Percentiles rank a stretch among this genome's conserved stretches.
phyloP scores from a whole-genome alignment of 2,329 filamentous ascomycete species.

The Xylariales sp. region DNA sequence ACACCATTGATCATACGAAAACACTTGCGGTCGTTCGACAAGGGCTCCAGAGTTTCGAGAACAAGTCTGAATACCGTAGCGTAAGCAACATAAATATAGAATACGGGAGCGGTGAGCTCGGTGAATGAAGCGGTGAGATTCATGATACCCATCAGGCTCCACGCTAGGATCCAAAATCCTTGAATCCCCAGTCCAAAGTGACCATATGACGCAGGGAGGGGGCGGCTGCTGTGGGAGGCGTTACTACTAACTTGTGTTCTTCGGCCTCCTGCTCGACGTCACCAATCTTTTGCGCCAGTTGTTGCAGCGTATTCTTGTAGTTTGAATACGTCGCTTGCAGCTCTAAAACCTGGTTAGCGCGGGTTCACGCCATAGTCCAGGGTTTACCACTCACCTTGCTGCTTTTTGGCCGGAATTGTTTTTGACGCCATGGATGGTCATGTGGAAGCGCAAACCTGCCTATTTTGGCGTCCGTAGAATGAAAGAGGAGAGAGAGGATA shows the following conservation, averaged over 20 bases:
- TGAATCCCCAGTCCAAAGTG: constrained; percentile 23
- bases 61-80: constrained; percentile 75
- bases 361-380: constrained; percentile 3
- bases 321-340: constrained; percentile 83
- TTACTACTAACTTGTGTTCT: constrained; percentile 89
- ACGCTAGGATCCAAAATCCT: constrained; percentile 40
- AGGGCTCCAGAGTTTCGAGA: constrained; percentile 86
- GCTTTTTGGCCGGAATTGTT: constrained; percentile 73
- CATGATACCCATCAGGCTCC: constrained; percentile 39
- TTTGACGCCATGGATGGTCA: constrained; percentile 58
- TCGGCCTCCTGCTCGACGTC: constrained; percentile 97
- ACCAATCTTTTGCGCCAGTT: constrained; percentile 94
- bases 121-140: constrained; percentile 47
- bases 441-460: not conserved
- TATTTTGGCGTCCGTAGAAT: constrained; percentile 5
- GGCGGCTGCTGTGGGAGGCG: constrained; percentile 26
- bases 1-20: constrained; percentile 99
- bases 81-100: constrained; percentile 42
- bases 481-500: constrained; percentile 5
- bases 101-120: constrained; percentile 54
- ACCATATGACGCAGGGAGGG: constrained; percentile 36
- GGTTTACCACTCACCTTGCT: constrained; percentile 69
- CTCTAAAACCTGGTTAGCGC: constrained; percentile 62
- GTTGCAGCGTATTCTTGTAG: constrained; percentile 84
- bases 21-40: constrained; percentile 89